Evolutionary conservation across 2,329 filamentous ascomycete species (phyloP).

Genomic region (Zarea fungicola): DNA sequence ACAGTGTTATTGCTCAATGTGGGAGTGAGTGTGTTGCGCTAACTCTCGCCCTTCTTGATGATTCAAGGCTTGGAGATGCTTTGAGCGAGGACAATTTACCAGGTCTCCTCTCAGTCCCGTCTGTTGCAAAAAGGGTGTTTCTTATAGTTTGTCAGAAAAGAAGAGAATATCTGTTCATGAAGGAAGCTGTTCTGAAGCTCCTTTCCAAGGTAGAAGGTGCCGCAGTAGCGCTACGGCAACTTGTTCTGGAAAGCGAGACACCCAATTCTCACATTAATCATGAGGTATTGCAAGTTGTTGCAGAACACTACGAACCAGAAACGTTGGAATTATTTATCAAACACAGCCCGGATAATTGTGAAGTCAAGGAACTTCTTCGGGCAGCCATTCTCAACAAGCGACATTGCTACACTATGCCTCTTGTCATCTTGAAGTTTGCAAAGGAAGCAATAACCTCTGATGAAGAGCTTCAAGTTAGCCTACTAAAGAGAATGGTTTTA

Average conservation of each 20-base stretch:
- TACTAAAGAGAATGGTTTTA: background rate
- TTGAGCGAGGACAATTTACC: too few species aligned
- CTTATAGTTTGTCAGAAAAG: too few species aligned
- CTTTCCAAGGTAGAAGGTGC: background rate
- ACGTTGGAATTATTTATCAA: background rate
- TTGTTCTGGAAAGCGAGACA: too few species aligned
- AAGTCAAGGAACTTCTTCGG: background rate
- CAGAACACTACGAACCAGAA: background rate
- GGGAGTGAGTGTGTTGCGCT: background rate
- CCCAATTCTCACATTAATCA: background rate
- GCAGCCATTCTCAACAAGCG: background rate
- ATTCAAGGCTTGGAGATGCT: too few species aligned
- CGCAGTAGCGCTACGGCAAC: too few species aligned
- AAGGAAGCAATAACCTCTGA: background rate
- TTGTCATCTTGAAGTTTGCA: background rate
- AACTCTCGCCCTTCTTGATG: background rate
- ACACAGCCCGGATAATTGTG: background rate
- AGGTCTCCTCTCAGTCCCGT: too few species aligned
- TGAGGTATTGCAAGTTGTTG: background rate
- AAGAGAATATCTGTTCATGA: too few species aligned
- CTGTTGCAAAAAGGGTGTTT: too few species aligned
- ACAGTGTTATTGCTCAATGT: background rate
- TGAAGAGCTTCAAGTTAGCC: background rate
- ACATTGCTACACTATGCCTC: too few species aligned
- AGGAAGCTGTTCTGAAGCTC: background rate